phyloP scores from a whole-genome alignment of 2,329 filamentous ascomycete genomes.

The Aureobasidium pullulans region DNA sequence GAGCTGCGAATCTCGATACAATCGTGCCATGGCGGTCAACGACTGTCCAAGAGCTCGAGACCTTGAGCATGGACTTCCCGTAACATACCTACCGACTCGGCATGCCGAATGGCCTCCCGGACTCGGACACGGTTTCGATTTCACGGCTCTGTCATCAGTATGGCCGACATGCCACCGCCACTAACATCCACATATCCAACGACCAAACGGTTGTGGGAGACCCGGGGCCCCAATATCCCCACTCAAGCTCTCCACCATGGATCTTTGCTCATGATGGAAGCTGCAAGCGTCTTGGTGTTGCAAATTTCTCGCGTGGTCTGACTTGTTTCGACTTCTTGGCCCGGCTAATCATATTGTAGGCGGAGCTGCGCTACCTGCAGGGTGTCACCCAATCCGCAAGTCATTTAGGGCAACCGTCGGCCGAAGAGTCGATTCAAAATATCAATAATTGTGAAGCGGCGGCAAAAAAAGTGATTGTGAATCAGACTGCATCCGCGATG shows the following conservation, averaged over 20 bases:
- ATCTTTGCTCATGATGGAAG: neutral
- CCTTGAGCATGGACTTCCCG: neutral
- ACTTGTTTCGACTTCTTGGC: slow-evolving; percentile 1
- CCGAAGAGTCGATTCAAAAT: neutral
- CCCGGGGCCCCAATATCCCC: slow-evolving; percentile 3
- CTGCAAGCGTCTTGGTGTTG: slow-evolving; percentile 2
- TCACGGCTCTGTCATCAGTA: neutral
- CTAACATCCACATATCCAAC: neutral
- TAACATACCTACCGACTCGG: neutral
- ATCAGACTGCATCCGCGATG: neutral
- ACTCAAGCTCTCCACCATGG: neutral
- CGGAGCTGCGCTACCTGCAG: neutral
- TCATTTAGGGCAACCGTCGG: neutral
- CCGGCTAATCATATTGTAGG: neutral
- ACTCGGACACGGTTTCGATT: neutral
- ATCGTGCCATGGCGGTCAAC: neutral
- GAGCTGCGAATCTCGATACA: neutral
- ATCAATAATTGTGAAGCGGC: neutral
- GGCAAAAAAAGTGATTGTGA: neutral
- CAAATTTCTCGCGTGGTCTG: neutral
- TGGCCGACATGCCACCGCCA: slow-evolving; percentile 1
- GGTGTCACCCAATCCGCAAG: neutral
- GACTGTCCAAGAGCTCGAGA: neutral
- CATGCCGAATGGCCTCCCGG: neutral
- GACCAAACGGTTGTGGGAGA: neutral